Base-by-base conservation (phyloP, 2,329 filamentous ascomycete species). In the Penicillium griseofulvum region DNA sequence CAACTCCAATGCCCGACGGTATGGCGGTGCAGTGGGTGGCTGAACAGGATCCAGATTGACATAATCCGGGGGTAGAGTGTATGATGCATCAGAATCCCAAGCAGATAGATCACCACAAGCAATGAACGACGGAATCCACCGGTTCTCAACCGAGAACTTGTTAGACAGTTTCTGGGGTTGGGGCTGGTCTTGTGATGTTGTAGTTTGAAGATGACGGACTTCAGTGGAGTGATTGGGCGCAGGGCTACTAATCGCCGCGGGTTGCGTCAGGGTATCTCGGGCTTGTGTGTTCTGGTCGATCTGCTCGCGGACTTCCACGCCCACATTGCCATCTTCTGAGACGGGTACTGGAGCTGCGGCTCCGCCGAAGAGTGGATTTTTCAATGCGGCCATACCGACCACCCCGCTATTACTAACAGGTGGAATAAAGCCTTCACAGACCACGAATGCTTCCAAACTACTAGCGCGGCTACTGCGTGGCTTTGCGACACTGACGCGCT, bases 31-130 rank as follows among this genome's bases (percentile, higher is more conserved):
- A 34, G 94, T 99, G 0, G 94, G 94, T 28, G 93, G 93, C 71
- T 97, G 94, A 31, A 99, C 84, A 0, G 94, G 94, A 70, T 97
- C 91, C 46, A 97, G 81, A 63, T 88, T 92, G 49, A 95, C 83
- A 68, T 95, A 85, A 62, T 91, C 89, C 57, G 92, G 88, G 0
- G 94, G 92, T 17, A 99, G 80, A 63, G 89, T 84, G 74, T 97
- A 97, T 5, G 92, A 94, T 4, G 94, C 93, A 79, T 99, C 94
- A 0, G 93, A 91, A 77, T 99, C 94, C 77, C 92, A 99, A 11
- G 90, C 87, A 24, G 91, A 95, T 50, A 99, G 81, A 74, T 99
- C 94, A 43, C 94, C 94, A 71, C 94, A 99, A n/a, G 94, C 92
- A 66, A 99, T 83, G 71, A 99, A 99, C 0, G 93, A 91, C 4